Evolutionary conservation across 106 monocot species (phyloP).

Genomic region (Allium cepa): DNA sequence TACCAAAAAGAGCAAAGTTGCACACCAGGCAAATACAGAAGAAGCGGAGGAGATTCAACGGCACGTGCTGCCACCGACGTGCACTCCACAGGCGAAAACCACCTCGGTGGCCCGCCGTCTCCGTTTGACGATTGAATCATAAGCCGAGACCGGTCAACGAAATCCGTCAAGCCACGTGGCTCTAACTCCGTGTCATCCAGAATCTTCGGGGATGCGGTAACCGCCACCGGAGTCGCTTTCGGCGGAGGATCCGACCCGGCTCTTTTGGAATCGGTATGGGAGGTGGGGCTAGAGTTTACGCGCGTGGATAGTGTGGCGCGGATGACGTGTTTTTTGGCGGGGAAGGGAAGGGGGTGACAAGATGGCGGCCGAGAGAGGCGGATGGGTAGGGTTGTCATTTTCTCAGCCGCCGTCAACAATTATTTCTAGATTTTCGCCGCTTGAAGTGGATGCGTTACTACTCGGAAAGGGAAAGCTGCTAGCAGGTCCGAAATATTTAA

Average conservation of each 20-base stretch:
- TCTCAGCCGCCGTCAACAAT: background rate
- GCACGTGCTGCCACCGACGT: slow-evolving; percentile 8
- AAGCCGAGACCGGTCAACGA: slow-evolving; percentile 36
- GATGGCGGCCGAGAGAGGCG: background rate
- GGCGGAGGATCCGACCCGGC: background rate
- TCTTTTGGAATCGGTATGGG: background rate
- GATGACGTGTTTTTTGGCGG: background rate
- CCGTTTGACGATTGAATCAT: slow-evolving; percentile 1
- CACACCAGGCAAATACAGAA: slow-evolving; percentile 59
- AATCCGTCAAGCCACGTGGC: slow-evolving; percentile 37
- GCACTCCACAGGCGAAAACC: slow-evolving; percentile 57
- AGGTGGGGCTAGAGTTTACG: background rate
- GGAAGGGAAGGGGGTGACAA: background rate
- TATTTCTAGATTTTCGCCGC: too few relatives aligned
- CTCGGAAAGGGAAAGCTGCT: too few relatives aligned
- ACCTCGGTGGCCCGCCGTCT: slow-evolving; percentile 40
- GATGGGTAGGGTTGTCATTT: slow-evolving; percentile 6
- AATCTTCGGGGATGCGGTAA: background rate
- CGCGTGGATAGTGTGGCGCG: background rate
- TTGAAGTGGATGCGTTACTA: too few relatives aligned
- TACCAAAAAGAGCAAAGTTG: background rate
- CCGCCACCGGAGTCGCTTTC: background rate
- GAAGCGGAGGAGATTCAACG: slow-evolving; percentile 24
- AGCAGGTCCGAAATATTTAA: too few relatives aligned
- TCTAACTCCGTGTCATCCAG: slow-evolving; percentile 18